phyloP scores from a whole-genome alignment of 495 filamentous ascomycete species.

The Aspergillus egyptiacus region DNA sequence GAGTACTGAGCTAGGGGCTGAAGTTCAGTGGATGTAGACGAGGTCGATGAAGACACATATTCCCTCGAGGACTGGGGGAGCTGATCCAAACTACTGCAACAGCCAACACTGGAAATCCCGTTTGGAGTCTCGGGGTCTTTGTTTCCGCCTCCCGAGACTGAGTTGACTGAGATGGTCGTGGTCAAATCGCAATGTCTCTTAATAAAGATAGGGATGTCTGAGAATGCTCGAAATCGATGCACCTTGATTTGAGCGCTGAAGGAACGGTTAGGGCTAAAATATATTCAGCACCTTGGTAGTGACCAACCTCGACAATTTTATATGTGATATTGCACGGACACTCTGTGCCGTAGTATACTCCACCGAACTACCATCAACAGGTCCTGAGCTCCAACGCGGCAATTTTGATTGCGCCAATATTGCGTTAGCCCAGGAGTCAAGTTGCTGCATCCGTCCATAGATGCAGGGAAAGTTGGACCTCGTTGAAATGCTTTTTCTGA shows the following conservation, averaged over 20 bases:
- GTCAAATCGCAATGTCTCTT: constrained; percentile 54
- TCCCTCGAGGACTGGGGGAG: constrained; percentile 33
- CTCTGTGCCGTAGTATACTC: constrained; percentile 45
- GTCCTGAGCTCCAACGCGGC: constrained; percentile 33
- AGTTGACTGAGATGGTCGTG: constrained; percentile 26
- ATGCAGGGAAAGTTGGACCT: constrained; percentile 40
- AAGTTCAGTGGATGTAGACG: constrained; percentile 34
- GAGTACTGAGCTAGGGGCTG: constrained; percentile 28
- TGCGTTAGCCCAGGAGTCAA: constrained; percentile 47
- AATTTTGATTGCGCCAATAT: constrained; percentile 42
- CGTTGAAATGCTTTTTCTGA: constrained; percentile 37
- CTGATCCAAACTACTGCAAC: constrained; percentile 29
- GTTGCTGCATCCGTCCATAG: constrained; percentile 50
- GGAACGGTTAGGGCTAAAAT: constrained; percentile 5
- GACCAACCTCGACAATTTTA: constrained; percentile 52
- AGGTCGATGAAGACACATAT: constrained; percentile 34
- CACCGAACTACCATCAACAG: constrained; percentile 33
- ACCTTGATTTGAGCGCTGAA: constrained; percentile 55
- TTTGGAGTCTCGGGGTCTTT: constrained; percentile 22
- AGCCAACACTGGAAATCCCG: constrained; percentile 30
- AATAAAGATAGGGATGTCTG: constrained; percentile 54
- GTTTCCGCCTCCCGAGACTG: constrained; percentile 20
- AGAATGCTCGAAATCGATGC: constrained; percentile 56
- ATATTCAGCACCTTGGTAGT: neutral
- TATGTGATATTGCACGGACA: constrained; percentile 50